Conservation (phyloP, 208 protist genomes). For the Phytomonas sp. region DNA sequence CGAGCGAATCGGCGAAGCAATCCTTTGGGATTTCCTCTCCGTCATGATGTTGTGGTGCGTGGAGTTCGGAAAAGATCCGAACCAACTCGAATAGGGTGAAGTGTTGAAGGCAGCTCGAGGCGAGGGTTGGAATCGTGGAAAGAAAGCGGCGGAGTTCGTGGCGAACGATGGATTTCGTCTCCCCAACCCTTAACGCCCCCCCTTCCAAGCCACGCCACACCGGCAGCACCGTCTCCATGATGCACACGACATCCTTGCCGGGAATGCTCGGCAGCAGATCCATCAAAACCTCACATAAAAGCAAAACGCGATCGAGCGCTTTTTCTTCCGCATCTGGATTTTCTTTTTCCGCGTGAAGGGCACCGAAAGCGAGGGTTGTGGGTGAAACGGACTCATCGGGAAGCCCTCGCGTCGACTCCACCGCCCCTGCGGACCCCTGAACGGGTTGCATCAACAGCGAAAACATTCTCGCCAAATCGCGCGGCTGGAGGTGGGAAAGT, state of each 20-base stretch:
- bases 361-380: too few relatives aligned
- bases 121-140: conserved; percentile 13
- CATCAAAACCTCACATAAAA: not conserved
- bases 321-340: too few relatives aligned
- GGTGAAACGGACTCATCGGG: too few relatives aligned
- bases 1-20: conserved; percentile 13
- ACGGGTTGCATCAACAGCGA: too few relatives aligned
- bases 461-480: too few relatives aligned
- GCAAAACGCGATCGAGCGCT: too few relatives aligned
- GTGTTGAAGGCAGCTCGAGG: conserved; percentile 20
- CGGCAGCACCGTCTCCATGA: conserved; percentile 12
- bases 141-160: conserved; percentile 20
- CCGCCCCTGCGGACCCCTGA: too few relatives aligned
- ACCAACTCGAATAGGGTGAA: conserved; percentile 12
- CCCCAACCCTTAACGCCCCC: not conserved
- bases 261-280: conserved; percentile 26
- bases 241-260: conserved; percentile 11
- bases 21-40: not conserved
- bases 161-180: not conserved
- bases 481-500: too few relatives aligned
- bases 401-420: too few relatives aligned
- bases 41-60: conserved; percentile 13
- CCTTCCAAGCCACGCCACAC: not conserved
- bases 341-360: too few relatives aligned
- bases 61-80: conserved; percentile 17